Percentiles rank a stretch among this genome's conserved stretches.
Conservation (phyloP, 352 stramenopile species). For the Phytophthora megakarya region DNA sequence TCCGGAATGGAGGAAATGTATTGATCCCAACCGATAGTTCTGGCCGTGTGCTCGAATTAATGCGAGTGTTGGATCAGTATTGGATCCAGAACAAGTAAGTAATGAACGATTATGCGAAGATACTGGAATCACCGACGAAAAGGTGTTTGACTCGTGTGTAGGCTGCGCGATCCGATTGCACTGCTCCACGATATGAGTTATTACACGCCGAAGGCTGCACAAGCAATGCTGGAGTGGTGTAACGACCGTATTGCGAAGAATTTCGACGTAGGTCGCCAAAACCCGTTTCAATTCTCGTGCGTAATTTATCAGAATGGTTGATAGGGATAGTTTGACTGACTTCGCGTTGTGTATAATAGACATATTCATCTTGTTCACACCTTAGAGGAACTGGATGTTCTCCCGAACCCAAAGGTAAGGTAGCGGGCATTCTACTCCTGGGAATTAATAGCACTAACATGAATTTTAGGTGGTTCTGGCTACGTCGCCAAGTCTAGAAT, state of each 20-base stretch:
- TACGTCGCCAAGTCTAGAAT: constrained; percentile 80
- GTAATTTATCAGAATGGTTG: constrained; percentile 5
- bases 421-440: background rate
- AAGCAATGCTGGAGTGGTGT: constrained; percentile 91
- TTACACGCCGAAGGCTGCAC: constrained; percentile 86
- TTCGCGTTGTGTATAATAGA: constrained; percentile 26
- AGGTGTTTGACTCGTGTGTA: constrained; percentile 27
- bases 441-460: background rate
- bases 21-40: constrained; percentile 95
- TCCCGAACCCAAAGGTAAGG: constrained; percentile 79
- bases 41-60: constrained; percentile 94
- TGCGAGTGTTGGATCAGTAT: constrained; percentile 94
- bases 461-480: constrained; percentile 73
- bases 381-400: constrained; percentile 85
- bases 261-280: constrained; percentile 87
- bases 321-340: constrained; percentile 2
- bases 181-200: constrained; percentile 90
- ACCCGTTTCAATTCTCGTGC: constrained; percentile 90
- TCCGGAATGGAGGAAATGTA: constrained; percentile 94
- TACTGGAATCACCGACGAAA: too few species aligned
- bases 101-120: too few species aligned
- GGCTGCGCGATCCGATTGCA: constrained; percentile 83
- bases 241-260: constrained; percentile 91
- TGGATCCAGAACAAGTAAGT: constrained; percentile 95
- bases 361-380: constrained; percentile 89